These are phyloP conservation scores for Trametes coccinea DNA, from an alignment of 768 basidiomycete species.

Conservation along the genomic window DNA sequence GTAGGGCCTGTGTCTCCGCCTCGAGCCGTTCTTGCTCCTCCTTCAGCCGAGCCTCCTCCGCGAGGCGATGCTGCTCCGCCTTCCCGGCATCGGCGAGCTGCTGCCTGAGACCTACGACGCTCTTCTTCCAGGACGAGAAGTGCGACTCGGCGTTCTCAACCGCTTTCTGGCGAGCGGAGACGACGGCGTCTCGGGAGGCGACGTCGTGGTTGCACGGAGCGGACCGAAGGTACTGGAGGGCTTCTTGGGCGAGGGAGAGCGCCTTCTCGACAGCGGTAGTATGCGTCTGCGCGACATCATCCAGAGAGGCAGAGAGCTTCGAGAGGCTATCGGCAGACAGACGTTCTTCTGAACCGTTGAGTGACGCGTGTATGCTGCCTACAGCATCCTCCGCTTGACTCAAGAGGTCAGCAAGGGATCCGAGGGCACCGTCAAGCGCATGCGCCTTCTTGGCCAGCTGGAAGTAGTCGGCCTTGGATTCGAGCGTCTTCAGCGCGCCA, in stretches of 20 bases:
- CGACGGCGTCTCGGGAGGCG: slow-evolving; percentile 48
- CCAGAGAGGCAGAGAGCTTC: slow-evolving; percentile 38
- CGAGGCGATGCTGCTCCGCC: slow-evolving; percentile 40
- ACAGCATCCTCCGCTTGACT: slow-evolving; percentile 38
- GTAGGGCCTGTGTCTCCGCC: slow-evolving; percentile 19
- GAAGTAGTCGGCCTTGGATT: slow-evolving; percentile 49
- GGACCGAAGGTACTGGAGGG: slow-evolving; percentile 57
- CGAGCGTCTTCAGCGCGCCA: slow-evolving; percentile 52
- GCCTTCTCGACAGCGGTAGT: slow-evolving; percentile 45
- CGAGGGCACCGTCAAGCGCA: slow-evolving; percentile 47
- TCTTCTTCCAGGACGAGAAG: slow-evolving; percentile 51
- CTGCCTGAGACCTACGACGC: slow-evolving; percentile 31
- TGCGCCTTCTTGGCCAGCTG: slow-evolving; percentile 55
- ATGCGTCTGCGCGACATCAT: slow-evolving; percentile 36
- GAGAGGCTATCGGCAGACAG: slow-evolving; percentile 39
- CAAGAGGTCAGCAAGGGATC: slow-evolving; percentile 40
- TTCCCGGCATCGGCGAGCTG: slow-evolving; percentile 42
- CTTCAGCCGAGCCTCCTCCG: slow-evolving; percentile 24
- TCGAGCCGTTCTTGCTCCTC: slow-evolving; percentile 27
- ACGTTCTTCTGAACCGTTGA: slow-evolving; percentile 32
- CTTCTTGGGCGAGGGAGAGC: slow-evolving; percentile 54
- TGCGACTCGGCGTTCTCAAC: slow-evolving; percentile 53
- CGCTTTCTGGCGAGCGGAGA: slow-evolving; percentile 48
- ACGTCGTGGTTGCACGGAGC: slow-evolving; percentile 44
- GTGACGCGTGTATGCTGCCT: slow-evolving; percentile 37